Evolutionary conservation across 1,139 yeast species (phyloP).

Genomic region (Geotrichum aggregatum): DNA sequence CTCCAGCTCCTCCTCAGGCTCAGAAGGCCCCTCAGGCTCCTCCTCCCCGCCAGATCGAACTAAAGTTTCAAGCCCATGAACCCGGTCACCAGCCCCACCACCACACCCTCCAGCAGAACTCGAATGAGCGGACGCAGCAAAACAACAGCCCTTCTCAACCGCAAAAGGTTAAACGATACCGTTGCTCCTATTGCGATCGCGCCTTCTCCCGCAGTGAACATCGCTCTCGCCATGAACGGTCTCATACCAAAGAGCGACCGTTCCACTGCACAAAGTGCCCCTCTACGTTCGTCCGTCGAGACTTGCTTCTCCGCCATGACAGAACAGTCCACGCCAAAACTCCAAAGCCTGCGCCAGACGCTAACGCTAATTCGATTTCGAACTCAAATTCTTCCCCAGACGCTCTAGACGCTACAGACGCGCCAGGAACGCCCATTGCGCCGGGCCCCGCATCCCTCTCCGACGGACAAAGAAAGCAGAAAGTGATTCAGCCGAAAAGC

Average conservation of each 20-base stretch:
- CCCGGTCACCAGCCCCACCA: no score
- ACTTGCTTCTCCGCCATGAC: constrained; percentile 68
- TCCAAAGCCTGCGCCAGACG: neutral
- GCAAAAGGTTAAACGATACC: constrained; percentile 39
- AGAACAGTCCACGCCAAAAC: constrained; percentile 59
- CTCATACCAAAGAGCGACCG: constrained; percentile 80
- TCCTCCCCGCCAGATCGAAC: neutral
- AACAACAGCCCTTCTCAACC: neutral
- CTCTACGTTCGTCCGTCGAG: constrained; percentile 71
- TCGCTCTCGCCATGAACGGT: constrained; percentile 73
- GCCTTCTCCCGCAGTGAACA: constrained; percentile 80
- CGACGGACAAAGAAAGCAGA: neutral
- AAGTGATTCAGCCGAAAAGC: neutral
- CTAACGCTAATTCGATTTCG: no score
- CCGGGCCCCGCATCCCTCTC: neutral
- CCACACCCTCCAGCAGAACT: no score
- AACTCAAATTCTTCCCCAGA: no score
- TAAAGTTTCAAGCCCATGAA: no score
- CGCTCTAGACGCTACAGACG: no score
- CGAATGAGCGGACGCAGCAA: no score
- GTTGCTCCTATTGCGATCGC: constrained; percentile 75
- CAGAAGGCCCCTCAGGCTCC: neutral
- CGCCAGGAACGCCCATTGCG: neutral
- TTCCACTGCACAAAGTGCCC: constrained; percentile 70
- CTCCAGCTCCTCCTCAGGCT: neutral